A percentile compares a stretch with the other conserved stretches of the same genome.
Evolutionary conservation across 177 flowering plant genomes (phyloP).

Genomic region (Vitis hybrid): DNA sequence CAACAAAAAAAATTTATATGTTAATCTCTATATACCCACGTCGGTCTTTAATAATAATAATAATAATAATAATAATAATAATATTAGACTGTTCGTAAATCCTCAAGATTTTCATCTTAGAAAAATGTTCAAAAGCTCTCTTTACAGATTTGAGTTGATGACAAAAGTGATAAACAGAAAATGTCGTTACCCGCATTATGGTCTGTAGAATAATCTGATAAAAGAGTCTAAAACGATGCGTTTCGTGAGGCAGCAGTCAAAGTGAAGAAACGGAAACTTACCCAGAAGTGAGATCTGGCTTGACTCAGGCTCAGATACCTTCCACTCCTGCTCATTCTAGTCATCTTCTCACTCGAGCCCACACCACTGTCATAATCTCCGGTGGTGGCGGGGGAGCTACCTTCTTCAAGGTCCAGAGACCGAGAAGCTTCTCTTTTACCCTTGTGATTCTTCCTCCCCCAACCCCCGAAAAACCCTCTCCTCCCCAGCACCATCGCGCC

Average conservation of each 20-base stretch:
- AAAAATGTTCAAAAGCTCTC: too few relatives aligned
- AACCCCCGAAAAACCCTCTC: conserved; percentile 30
- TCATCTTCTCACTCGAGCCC: conserved; percentile 9
- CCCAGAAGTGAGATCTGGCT: conserved; percentile 44
- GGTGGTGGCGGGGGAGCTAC: too few relatives aligned
- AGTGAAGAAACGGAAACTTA: conserved; percentile 14
- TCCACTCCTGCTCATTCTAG: conserved; percentile 25
- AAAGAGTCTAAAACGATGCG: too few relatives aligned
- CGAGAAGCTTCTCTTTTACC: conserved; percentile 24
- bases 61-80: neutral
- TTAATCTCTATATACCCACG: neutral
- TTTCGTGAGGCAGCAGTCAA: neutral
- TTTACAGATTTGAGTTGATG: too few relatives aligned
- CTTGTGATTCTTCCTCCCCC: conserved; percentile 24
- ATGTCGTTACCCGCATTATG: too few relatives aligned
- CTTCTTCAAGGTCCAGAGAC: conserved; percentile 8
- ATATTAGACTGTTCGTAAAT: neutral
- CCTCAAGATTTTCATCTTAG: too few relatives aligned
- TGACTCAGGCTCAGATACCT: conserved; percentile 24
- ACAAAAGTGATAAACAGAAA: too few relatives aligned
- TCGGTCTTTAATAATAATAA: neutral
- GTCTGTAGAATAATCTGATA: too few relatives aligned
- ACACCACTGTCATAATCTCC: conserved; percentile 11
- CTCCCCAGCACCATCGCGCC: conserved; percentile 19
- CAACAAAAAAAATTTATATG: neutral